phyloP scores from a whole-genome alignment of 768 basidiomycete species.

The Aureoboletus auriporus region DNA sequence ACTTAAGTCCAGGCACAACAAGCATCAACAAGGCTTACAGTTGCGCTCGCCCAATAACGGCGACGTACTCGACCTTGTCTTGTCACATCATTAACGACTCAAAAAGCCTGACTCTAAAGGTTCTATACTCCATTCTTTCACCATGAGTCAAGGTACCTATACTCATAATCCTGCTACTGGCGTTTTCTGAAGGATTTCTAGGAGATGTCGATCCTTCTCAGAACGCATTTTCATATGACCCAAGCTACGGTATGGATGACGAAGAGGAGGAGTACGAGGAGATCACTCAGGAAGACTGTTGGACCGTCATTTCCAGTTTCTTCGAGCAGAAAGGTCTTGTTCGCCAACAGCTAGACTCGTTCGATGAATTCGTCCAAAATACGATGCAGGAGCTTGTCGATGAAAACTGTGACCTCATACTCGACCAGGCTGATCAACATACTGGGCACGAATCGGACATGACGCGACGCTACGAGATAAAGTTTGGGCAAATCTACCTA shows the following conservation, averaged over 20 bases:
- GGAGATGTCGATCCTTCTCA: conserved; percentile 48
- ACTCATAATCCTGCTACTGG: conserved; percentile 16
- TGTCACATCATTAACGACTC: conserved; percentile 6
- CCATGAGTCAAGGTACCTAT: conserved; percentile 32
- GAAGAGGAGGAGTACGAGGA: conserved; percentile 59
- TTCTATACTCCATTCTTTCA: conserved; percentile 1
- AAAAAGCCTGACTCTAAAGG: not conserved
- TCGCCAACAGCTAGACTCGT: conserved; percentile 95
- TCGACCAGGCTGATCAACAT: conserved; percentile 96
- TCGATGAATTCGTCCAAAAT: conserved; percentile 98
- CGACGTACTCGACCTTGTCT: conserved; percentile 17
- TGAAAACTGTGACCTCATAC: conserved; percentile 90
- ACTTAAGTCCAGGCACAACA: conserved; percentile 16
- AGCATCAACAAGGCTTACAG: conserved; percentile 26
- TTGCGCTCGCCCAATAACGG: conserved; percentile 16
- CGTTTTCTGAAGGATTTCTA: conserved; percentile 33
- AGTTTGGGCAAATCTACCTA: conserved; percentile 96
- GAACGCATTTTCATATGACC: conserved; percentile 50
- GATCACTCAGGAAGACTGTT: conserved; percentile 91
- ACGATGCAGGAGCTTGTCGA: conserved; percentile 99
- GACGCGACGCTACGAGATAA: conserved; percentile 93
- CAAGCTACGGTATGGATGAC: conserved; percentile 54
- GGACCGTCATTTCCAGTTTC: conserved; percentile 94
- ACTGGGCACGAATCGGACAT: conserved; percentile 80
- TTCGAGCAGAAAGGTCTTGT: conserved; percentile 98